Percentiles rank a stretch among this genome's conserved stretches.
phyloP scores from a whole-genome alignment of 208 protist genomes.

The Vickermania ingenoplastis region DNA sequence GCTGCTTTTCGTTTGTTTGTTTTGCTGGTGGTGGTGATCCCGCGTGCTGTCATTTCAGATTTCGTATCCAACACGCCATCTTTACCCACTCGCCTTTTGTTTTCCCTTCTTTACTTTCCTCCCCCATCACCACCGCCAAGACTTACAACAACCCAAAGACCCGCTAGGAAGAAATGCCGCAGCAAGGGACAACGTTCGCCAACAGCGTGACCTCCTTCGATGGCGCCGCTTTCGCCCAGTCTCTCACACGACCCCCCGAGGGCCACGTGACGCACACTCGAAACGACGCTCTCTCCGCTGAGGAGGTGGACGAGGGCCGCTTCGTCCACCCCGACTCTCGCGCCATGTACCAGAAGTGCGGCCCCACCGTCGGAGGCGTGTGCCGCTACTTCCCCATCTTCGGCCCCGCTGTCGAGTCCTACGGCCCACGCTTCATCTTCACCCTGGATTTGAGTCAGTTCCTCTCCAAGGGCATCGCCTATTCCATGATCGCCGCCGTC shows the following conservation, averaged over 20 bases:
- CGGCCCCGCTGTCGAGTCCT: constrained; percentile 20
- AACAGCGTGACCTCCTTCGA: background rate
- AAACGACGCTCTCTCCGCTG: background rate
- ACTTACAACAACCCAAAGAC: background rate
- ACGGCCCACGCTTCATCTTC: constrained; percentile 20
- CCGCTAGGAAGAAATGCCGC: background rate
- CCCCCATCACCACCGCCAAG: background rate
- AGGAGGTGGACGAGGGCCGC: background rate
- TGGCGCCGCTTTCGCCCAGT: background rate
- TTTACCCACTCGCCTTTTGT: no score
- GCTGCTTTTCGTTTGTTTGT: no score
- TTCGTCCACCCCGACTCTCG: background rate
- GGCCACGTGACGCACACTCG: background rate
- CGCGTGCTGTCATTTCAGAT: no score
- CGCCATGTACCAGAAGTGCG: background rate
- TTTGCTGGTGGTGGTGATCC: no score
- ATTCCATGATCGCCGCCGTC: constrained; percentile 19
- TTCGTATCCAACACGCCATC: no score
- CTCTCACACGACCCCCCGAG: background rate
- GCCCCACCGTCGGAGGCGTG: background rate
- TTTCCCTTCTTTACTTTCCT: no score
- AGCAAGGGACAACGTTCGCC: background rate
- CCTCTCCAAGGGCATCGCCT: constrained; percentile 25
- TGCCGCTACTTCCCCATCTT: constrained; percentile 4
- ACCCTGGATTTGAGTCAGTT: constrained; percentile 20